Percentiles rank a stretch among this genome's conserved stretches.
Evolutionary conservation across 441 rosid genomes (phyloP).

Genomic region (Gossypium davidsonii): DNA sequence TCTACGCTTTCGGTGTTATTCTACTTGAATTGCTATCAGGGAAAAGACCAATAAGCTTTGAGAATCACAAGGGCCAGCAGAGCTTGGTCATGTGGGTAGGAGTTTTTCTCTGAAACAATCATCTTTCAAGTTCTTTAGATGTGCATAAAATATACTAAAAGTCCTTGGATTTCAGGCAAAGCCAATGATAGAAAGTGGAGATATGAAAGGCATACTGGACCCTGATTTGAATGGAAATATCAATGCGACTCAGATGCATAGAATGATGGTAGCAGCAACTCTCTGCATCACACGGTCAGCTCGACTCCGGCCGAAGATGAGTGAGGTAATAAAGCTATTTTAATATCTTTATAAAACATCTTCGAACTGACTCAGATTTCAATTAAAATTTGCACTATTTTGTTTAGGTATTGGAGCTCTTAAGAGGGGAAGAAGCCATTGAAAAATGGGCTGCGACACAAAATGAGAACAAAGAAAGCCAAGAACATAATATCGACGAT

Average conservation of each 20-base stretch:
- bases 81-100: constrained; percentile 13
- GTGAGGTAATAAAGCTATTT: constrained; percentile 38
- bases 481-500: constrained; percentile 40
- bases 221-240: constrained; percentile 38
- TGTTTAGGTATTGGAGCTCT: constrained; percentile 49
- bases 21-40: too few relatives aligned
- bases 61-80: too few relatives aligned
- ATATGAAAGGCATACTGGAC: constrained; percentile 52
- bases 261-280: constrained; percentile 64
- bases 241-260: constrained; percentile 48
- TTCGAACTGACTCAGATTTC: not conserved
- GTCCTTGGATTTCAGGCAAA: constrained; percentile 52
- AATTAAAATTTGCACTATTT: not conserved
- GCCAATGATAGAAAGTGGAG: constrained; percentile 49
- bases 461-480: constrained; percentile 25
- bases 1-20: too few relatives aligned
- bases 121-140: not conserved
- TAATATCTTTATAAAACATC: not conserved
- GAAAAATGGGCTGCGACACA: constrained; percentile 24
- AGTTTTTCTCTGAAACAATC: not conserved
- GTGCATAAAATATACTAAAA: constrained; percentile 9
- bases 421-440: constrained; percentile 42
- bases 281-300: constrained; percentile 41
- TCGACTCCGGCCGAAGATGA: constrained; percentile 52
- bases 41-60: too few relatives aligned